A percentile compares a stretch with the other conserved stretches of the same genome.
Conservation (phyloP, 2,329 filamentous ascomycete species). For the Penicillium sp. region DNA sequence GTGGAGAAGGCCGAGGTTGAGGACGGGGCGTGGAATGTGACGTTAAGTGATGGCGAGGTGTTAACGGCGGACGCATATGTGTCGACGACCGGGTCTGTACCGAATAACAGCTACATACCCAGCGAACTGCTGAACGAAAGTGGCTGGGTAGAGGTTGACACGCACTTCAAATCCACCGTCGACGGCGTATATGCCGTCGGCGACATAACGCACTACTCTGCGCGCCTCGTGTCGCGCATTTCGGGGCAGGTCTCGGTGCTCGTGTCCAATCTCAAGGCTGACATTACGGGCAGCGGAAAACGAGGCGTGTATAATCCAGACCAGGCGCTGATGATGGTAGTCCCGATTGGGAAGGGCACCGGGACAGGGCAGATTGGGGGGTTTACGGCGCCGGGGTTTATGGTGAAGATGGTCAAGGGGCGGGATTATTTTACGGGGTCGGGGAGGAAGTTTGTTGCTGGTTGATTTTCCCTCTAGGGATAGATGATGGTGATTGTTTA, state of each 20-base stretch:
- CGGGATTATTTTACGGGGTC: conserved; percentile 19
- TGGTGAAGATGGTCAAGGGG: conserved; percentile 17
- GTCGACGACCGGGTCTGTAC: conserved; percentile 18
- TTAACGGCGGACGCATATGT: conserved; percentile 24
- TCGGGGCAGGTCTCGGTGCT: conserved; percentile 9
- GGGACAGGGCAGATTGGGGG: conserved; percentile 16
- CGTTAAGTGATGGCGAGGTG: conserved; percentile 12
- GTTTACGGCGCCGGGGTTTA: conserved; percentile 13
- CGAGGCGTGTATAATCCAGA: conserved; percentile 9
- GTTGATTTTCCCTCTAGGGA: too few relatives aligned
- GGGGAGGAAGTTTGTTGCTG: conserved; percentile 9
- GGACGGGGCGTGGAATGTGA: neutral
- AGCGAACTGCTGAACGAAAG: conserved; percentile 13
- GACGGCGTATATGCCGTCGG: conserved; percentile 17
- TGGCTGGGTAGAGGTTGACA: conserved; percentile 20
- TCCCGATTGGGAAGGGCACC: conserved; percentile 15
- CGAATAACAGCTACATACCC: conserved; percentile 20
- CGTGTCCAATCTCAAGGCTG: conserved; percentile 16
- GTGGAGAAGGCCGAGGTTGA: conserved; percentile 12
- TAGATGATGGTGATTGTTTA: too few relatives aligned
- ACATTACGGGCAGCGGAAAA: conserved; percentile 14
- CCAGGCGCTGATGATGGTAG: conserved; percentile 3
- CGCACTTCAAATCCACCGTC: conserved; percentile 11
- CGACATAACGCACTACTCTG: conserved; percentile 14
- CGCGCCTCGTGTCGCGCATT: conserved; percentile 11